Evolutionary conservation across 805 yeast species (phyloP), one percentile per base, ranked within the genome.

Genomic region (Candida pini): DNA sequence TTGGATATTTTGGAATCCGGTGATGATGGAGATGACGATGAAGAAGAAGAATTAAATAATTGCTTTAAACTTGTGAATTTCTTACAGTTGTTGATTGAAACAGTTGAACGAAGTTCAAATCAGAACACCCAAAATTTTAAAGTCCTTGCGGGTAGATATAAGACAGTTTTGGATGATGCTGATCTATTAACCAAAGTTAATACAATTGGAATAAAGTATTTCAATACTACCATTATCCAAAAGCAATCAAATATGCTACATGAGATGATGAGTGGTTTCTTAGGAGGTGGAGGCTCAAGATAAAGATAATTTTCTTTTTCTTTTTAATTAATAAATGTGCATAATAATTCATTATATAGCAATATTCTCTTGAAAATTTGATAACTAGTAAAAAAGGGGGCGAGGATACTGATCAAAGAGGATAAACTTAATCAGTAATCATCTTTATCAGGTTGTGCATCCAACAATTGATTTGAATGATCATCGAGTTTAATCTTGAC

Each of bases 181-280:
- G 52, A 50, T 3, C 23, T 56, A 18, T 23, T 38, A 10, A 28
- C 41, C 16, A 53, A 45, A 20, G 40, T 60, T n/a, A 58, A 62
- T 36, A 39, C 42, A 12, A 36, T 62, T 19, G 60, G 63, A 10
- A 46, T 45, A 32, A 26, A 31, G 3, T 57, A 58, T 38, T 61
- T 57, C 41, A 41, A 44, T 18, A 51, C 52, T 17, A 40, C 55
- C 8, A 44, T 57, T 13, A 67, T 75, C 12, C 73, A 65, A 33
- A 69, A 67, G 34, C 78, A 71, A 41, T 60, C 60, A 2, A 80
- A 81, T 49, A 57, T 79, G 48, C 56, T 83, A 44, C 82, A 76
- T 56, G 80, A 77, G 46, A 65, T 90, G 68, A 85, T 92, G 95
- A 73, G 82, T 15, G 78, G 82, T 18, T 58, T 81, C 26, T 55